A percentile compares a stretch with the other conserved stretches of the same genome.
Evolutionary conservation across 495 filamentous ascomycete genomes (phyloP).

Genomic region (Aspergillus nanangensis): DNA sequence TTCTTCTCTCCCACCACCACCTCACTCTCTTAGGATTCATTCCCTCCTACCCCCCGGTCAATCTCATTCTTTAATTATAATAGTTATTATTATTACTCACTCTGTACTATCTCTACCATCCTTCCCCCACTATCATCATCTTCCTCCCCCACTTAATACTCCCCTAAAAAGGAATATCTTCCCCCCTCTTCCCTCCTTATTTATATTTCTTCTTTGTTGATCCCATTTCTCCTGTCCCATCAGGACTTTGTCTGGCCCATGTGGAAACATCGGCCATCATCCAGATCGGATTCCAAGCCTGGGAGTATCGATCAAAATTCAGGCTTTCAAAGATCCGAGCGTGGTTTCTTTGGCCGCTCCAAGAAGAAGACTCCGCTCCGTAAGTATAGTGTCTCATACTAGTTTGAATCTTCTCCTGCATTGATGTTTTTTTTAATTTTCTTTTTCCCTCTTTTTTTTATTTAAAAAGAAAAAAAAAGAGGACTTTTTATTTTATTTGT

Average conservation of each 20-base stretch:
- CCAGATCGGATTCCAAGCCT: constrained; percentile 42
- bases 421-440: constrained; percentile 5
- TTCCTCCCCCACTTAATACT: constrained; percentile 6
- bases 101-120: constrained; percentile 5
- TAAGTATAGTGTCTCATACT: constrained; percentile 26
- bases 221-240: no score
- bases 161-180: constrained; percentile 11
- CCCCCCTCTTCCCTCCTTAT: constrained; percentile 2
- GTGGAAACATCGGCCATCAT: constrained; percentile 44
- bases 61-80: constrained; percentile 9
- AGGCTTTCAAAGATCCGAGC: constrained; percentile 26
- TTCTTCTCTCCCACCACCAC: not conserved
- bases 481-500: constrained; percentile 1
- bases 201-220: no score
- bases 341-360: constrained; percentile 36
- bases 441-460: constrained; percentile 3
- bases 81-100: constrained; percentile 8
- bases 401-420: constrained; percentile 10
- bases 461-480: no score
- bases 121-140: constrained; percentile 2
- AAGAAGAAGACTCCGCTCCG: constrained; percentile 34
- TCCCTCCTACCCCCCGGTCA: constrained; percentile 6
- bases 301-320: constrained; percentile 27
- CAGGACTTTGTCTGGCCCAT: constrained; percentile 30
- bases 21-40: constrained; percentile 1